Conservation (phyloP, 768 basidiomycete genomes). For the Lentinula guzmanii region DNA sequence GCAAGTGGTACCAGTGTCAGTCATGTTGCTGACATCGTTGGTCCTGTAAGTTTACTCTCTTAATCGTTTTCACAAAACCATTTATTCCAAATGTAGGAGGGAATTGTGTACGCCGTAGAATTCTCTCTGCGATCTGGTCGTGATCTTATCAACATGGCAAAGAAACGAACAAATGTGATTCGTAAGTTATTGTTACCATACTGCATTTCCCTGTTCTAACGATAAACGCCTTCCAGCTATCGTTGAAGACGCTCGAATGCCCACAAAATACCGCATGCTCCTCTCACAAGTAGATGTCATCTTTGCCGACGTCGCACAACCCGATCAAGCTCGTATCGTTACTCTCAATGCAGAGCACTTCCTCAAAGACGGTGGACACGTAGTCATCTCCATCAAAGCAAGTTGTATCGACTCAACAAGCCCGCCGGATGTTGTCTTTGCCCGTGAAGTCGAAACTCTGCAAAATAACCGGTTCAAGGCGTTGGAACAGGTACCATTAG, state of each 20-base stretch:
- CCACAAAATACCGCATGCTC: slow-evolving; percentile 96
- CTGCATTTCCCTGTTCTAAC: background rate
- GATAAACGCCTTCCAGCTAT: slow-evolving; percentile 52
- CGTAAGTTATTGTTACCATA: slow-evolving; percentile 45
- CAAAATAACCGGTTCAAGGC: slow-evolving; percentile 83
- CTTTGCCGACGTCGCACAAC: slow-evolving; percentile 97
- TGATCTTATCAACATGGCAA: slow-evolving; percentile 98
- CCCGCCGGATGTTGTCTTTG: slow-evolving; percentile 85
- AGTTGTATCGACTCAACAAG: slow-evolving; percentile 98
- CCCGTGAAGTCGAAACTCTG: slow-evolving; percentile 77
- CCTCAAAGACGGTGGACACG: slow-evolving; percentile 89
- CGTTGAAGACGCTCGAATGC: slow-evolving; percentile 94
- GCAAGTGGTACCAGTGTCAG: slow-evolving; percentile 97
- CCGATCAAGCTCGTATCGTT: slow-evolving; percentile 98
- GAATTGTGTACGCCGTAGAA: slow-evolving; percentile 96
- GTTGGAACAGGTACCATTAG: slow-evolving; percentile 91
- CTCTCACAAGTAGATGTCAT: slow-evolving; percentile 94
- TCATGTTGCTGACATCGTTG: slow-evolving; percentile 98
- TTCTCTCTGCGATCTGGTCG: slow-evolving; percentile 96
- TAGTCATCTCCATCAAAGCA: slow-evolving; percentile 97
- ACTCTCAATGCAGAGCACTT: slow-evolving; percentile 90
- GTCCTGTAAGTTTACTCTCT: slow-evolving; percentile 58
- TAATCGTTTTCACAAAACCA: slow-evolving; percentile 7
- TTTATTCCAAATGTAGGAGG: slow-evolving; percentile 51
- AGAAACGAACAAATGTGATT: slow-evolving; percentile 98